Base-by-base conservation (phyloP, 2,329 filamentous ascomycete species). In the Beauveria sp. region DNA sequence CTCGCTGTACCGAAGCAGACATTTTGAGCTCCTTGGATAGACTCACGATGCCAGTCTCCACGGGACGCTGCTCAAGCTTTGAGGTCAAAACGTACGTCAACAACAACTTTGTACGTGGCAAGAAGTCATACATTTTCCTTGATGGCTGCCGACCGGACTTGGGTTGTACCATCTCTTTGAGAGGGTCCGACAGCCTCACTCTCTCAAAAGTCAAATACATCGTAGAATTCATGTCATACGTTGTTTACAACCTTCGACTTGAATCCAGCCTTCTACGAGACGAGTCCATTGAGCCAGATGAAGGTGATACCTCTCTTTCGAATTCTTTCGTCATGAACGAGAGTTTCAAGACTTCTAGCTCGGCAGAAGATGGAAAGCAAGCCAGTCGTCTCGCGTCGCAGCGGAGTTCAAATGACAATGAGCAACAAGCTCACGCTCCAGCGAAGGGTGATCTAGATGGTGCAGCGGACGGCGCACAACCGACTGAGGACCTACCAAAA, bases 211-310 rank as follows among this genome's bases (percentile, higher is more conserved):
- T 99, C 73, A 99, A 99, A 75, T 84, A 86, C 57, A 94, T 99
- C 66, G 94, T 93, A 12, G 94, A 99, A 71, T 97, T 99, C 70
- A 97, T 99, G 93, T 89, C 96, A 43, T 99, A 97, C 67, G 96
- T 99, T 22, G 92, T 97, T 14, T 99, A 99, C 75, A 99, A 97
- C 68, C 80, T 99, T 58, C 96, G 96, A 70, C 81, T 99, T 16
- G 94, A 99, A 75, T 96, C 94, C 1, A 96, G 90, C 67, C 79
- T 99, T 51, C 90, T 99, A 83, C 84, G 91, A 57, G 94, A 99
- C 71, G 92, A 96, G 68, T 96, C 91, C 67, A 89, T 96, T 18
- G 84, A 92, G 64, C 92, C 92, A 1, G 81, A 84, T 1, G 82
- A 82, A 30, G 77, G 80, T 9, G 81, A 84, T 3, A 66, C 64